phyloP scores from a whole-genome alignment of 108 stramenopile species.

The Conticribra weissflogii region DNA sequence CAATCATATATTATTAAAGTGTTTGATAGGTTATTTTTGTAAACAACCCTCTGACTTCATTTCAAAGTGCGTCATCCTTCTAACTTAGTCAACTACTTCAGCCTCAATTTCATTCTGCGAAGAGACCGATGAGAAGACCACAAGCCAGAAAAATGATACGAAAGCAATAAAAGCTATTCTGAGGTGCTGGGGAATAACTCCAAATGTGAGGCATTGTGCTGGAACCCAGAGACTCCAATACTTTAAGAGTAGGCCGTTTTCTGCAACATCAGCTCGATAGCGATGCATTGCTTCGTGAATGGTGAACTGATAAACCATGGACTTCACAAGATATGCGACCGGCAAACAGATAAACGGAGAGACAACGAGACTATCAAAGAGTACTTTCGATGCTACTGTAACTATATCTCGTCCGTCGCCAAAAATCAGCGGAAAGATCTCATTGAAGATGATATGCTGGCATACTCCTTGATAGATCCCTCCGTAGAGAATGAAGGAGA shows the following conservation, averaged over 20 bases:
- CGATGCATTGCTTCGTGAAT: conserved; percentile 29
- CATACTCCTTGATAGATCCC: conserved; percentile 66
- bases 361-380: conserved; percentile 54
- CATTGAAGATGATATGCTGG: conserved; percentile 65
- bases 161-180: conserved; percentile 55
- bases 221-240: conserved; percentile 63
- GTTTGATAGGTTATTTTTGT: no score
- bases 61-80: no score
- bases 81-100: neutral
- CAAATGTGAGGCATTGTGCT: conserved; percentile 58
- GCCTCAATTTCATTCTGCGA: neutral
- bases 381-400: conserved; percentile 51
- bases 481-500: conserved; percentile 67
- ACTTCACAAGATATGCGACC: conserved; percentile 64
- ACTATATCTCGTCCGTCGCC: conserved; percentile 39
- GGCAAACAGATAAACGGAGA: conserved; percentile 58
- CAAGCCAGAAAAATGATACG: conserved; percentile 74
- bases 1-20: no score
- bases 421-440: conserved; percentile 57
- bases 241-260: conserved; percentile 60
- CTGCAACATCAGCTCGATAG: conserved; percentile 47
- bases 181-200: conserved; percentile 58
- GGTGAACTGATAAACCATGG: conserved; percentile 46
- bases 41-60: no score
- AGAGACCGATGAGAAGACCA: conserved; percentile 45